Conservation (phyloP, 75 land plant genomes). For the Adiantum capillusveneris region DNA sequence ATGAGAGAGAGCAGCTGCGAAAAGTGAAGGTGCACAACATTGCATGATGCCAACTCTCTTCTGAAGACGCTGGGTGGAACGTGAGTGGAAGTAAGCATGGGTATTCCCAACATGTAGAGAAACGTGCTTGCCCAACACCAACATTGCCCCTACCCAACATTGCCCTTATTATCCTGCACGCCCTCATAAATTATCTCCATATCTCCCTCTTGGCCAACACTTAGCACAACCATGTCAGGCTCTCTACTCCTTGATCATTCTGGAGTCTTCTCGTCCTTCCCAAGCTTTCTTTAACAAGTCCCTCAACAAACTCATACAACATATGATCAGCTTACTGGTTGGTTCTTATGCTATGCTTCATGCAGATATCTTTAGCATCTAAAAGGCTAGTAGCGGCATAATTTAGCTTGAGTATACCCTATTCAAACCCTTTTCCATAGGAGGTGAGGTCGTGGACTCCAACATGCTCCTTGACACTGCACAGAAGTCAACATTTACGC, state of each 20-base stretch:
- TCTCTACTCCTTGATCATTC: constrained; percentile 51
- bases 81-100: constrained; percentile 45
- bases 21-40: constrained; percentile 10
- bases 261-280: constrained; percentile 51
- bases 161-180: constrained; percentile 35
- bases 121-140: constrained; percentile 55
- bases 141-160: constrained; percentile 55
- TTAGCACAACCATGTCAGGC: constrained; percentile 43
- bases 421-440: constrained; percentile 39
- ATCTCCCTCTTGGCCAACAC: constrained; percentile 52
- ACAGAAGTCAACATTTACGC: constrained; percentile 70
- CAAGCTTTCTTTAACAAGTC: constrained; percentile 54
- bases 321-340: constrained; percentile 61
- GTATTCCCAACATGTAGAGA: constrained; percentile 43
- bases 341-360: constrained; percentile 64
- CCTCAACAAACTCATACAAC: constrained; percentile 38
- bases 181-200: constrained; percentile 53
- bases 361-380: constrained; percentile 60
- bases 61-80: background rate
- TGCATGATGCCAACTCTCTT: background rate
- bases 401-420: constrained; percentile 64
- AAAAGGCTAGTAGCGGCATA: constrained; percentile 28
- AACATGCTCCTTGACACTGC: constrained; percentile 66
- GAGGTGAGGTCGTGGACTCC: constrained; percentile 52
- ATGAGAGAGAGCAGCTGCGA: no score